Evolutionary conservation across 2,329 filamentous ascomycete genomes (phyloP).

Genomic region (Septoria petroselini): DNA sequence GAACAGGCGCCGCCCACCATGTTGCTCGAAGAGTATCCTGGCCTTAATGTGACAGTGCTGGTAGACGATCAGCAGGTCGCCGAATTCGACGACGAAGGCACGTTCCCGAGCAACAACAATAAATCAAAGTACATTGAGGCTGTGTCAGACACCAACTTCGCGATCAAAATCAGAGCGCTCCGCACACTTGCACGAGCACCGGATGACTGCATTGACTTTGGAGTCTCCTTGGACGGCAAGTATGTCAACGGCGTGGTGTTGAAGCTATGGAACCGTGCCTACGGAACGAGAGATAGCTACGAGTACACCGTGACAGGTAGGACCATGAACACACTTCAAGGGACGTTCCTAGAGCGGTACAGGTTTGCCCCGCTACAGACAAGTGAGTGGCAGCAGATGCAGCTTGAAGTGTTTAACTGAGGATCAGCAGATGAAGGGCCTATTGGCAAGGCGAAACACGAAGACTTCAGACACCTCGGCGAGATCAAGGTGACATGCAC

Average conservation of each 20-base stretch:
- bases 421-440: slow-evolving; percentile 14
- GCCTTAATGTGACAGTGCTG: slow-evolving; percentile 4
- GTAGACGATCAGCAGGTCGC: slow-evolving; percentile 11
- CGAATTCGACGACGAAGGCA: slow-evolving; percentile 22
- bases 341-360: too few relatives aligned
- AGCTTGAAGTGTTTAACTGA: too few relatives aligned
- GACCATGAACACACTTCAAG: too few relatives aligned
- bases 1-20: neutral
- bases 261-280: too few relatives aligned
- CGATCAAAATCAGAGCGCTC: slow-evolving; percentile 3
- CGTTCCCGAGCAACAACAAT: neutral
- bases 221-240: slow-evolving; percentile 24
- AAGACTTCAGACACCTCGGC: slow-evolving; percentile 21
- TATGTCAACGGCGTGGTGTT: too few relatives aligned
- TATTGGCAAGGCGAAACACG: neutral
- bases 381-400: slow-evolving; percentile 22
- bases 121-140: slow-evolving; percentile 24
- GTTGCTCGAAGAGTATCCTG: slow-evolving; percentile 4
- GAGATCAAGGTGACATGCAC: slow-evolving; percentile 16
- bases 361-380: slow-evolving; percentile 24
- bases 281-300: too few relatives aligned
- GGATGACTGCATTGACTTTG: slow-evolving; percentile 8
- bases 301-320: too few relatives aligned
- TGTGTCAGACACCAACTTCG: slow-evolving; percentile 19
- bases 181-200: too few relatives aligned